Evolutionary conservation across 306 rosid genomes (phyloP).

Genomic region (Oemleria cerasiformis): DNA sequence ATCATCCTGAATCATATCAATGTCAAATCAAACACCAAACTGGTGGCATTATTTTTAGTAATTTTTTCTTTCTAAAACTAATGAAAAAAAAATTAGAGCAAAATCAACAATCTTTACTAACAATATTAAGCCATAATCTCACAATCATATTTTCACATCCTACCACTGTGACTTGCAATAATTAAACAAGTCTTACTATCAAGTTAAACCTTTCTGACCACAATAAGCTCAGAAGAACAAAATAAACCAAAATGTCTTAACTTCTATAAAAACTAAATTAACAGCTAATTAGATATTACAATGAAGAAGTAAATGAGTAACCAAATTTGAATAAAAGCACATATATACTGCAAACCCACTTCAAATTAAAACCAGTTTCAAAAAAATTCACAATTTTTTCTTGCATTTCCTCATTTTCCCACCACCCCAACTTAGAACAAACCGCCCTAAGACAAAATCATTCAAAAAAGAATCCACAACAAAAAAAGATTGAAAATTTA

Average conservation of each 20-base stretch:
- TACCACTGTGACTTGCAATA: neutral
- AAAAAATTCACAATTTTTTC: neutral
- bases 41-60: neutral
- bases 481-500: neutral
- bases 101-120: neutral
- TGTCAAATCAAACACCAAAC: neutral
- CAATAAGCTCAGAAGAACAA: neutral
- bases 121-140: neutral
- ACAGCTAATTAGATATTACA: neutral
- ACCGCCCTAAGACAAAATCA: neutral
- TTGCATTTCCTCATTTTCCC: neutral
- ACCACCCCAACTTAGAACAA: neutral
- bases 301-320: neutral
- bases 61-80: neutral
- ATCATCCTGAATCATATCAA: slow-evolving; percentile 12
- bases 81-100: neutral
- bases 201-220: neutral
- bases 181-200: neutral
- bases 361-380: neutral
- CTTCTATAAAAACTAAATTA: neutral
- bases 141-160: neutral
- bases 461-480: neutral
- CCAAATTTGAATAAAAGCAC: neutral
- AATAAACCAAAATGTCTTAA: neutral
- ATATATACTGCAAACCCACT: neutral